Evolutionary conservation across 1,284 basidiomycete species (phyloP), one percentile per base, ranked within the genome.

Genomic region (Phellinidium pouzarii): DNA sequence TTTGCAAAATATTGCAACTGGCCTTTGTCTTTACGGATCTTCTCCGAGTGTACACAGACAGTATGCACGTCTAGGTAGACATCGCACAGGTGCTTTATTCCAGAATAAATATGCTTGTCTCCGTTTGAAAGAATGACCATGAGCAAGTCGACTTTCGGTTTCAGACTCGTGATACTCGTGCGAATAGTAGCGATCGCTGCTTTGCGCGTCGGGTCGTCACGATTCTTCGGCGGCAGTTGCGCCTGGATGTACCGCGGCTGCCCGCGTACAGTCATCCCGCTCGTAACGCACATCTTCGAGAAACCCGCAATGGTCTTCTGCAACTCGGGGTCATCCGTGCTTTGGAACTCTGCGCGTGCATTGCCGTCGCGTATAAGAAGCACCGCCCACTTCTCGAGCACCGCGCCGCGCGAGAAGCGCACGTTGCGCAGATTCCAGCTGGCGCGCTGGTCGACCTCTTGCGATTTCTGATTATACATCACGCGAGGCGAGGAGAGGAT

Each of bases 1-100:
- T 90, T 91, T 36, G 84, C 83, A 56, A 78, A 87, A 62, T 88
- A 90, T 59, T 87, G 84, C 22, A 73, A 58, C 65, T 84, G 81
- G 62, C 78, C 78, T 60, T 67, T 77, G 53, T 82, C 76, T 61
- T 80, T 80, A 49, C 74, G 69, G 59, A 87, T 75, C 63, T 86
- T 88, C 22, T 64, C 60, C 0, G 77, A 68, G 54, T 84, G 84
- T 37, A 84, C 81, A 57, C 86, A 89, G 3, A 88, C 77, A 7
- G 80, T 84, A 9, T 78, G 74, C 22, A 90, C 65, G 59, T 84
- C 86, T 40, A 88, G 66, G 45, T 71, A 64, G 42, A 77, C 71
- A 61, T 90, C 87, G 59, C 79, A 82, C 1, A 87, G 71, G 59
- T 79, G 74, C 67, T 90, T 89, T 62, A 90, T 62, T 0, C 82